Evolutionary conservation across 306 rosid genomes (phyloP), one percentile per base, ranked within the genome.

Genomic region (Prunus davidiana): DNA sequence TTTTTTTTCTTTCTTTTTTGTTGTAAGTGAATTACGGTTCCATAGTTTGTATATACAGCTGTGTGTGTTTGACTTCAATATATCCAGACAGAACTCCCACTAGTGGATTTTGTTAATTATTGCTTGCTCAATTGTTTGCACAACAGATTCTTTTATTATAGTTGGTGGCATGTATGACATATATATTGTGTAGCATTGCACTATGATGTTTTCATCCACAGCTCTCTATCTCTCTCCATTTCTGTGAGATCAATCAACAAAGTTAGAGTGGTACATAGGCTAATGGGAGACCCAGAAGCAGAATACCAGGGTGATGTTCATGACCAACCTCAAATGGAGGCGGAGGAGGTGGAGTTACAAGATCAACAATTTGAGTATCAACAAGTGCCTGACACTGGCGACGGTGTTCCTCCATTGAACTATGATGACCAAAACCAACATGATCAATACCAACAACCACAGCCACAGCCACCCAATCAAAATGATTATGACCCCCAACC

Each of bases 211-310:
- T 60, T 60, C 50, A 10, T 45, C 51, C 54, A 6, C 15, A 19
- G 9, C 64, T 32, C 57, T 51, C 66, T 56, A 19, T 71, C 47
- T 51, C 28, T 72, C 22, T 72, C 77, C 15, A 51, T 73, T 64
- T 61, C 69, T 74, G 19, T 63, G 22, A 27, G 67, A 63, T 63
- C 45, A 63, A 63, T 27, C 52, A 63, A 63, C 3, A 14, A 63
- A 14, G 38, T 30, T 63, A 72, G 76, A 41, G 66, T 20, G 19
- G 25, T 11, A 32, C 20, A 41, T 10, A 30, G 28, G 52, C 71
- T 16, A 45, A 64, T 64, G 69, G 69, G 15, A 25, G 3, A 60
- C 46, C 18, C 46, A 46, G 58, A 45, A 47, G 77, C 3, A 56
- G 66, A 57, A 13, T 11, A 56, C 76, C 22, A 20, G 19, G 34